Evolutionary conservation across 331 rosid species (phyloP), one percentile per base, ranked within the genome.

Genomic region (Rhamnella rubrinervis): DNA sequence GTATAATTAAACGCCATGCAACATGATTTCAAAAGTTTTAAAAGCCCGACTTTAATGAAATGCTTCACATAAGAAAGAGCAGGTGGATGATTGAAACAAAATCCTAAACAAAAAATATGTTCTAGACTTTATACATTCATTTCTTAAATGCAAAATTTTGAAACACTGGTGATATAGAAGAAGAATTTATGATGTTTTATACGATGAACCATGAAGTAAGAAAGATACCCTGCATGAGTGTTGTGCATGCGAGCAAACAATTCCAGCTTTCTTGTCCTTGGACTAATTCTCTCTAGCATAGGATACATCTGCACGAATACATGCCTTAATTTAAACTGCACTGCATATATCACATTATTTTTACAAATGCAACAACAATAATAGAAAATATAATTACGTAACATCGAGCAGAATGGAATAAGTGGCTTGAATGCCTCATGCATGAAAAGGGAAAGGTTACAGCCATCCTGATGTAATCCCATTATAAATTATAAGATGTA

Each of bases 201-300:
- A 31, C 8, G 17, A 35, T 23, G 28, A 52, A 51, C 21, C 28
- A 38, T 14, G 19, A 61, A 73, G 17, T 8, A 62, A 63, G 77
- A 73, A 76, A 81, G 68, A 70, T 72, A 95, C 97, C 98, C 98
- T 50, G 98, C 92, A 75, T 95, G 97, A 76, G 98, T 95, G 79
- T 95, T 95, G 93, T 95, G 98, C 98, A 95, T 95, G 51, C 96
- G 97, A 40, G 98, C 98, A 83, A 95, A 95, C 70, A 95, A 74
- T 68, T 95, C 98, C 56, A 95, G 87, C 82, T 91, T 95, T 71
- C 98, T 95, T 63, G 98, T 95, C 80, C 96, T 87, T 9, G 98
- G 98, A 84, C 98, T 95, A 71, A 95, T 87, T 83, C 98, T 84
- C 84, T 91, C 98, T 83, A 95, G 87, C 95, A 95, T 59, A 55